Conservation (phyloP, 345 rosid genomes). For the Gossypium anomalum region DNA sequence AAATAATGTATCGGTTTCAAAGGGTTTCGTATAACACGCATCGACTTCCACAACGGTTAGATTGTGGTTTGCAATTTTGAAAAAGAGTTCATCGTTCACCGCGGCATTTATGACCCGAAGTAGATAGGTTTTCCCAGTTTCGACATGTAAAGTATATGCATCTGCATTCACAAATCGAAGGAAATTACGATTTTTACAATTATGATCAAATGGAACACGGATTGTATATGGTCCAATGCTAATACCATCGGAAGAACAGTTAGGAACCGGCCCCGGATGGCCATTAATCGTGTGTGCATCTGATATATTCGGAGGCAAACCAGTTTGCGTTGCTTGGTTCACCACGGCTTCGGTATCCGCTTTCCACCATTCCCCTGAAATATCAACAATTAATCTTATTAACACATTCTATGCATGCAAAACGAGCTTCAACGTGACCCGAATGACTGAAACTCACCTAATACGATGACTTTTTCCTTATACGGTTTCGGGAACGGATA, state of each 20-base stretch:
- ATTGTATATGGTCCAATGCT: background rate
- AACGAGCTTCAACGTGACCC: background rate
- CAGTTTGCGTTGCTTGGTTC: conserved; percentile 40
- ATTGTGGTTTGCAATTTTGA: conserved; percentile 59
- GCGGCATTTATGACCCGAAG: conserved; percentile 68
- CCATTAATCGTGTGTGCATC: conserved; percentile 79
- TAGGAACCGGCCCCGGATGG: conserved; percentile 47
- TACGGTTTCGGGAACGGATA: conserved; percentile 69
- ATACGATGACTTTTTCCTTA: conserved; percentile 44
- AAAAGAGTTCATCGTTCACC: conserved; percentile 70
- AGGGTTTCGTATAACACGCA: conserved; percentile 57
- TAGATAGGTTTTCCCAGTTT: conserved; percentile 53
- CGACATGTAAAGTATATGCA: conserved; percentile 45
- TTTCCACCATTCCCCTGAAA: conserved; percentile 85
- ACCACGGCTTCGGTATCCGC: conserved; percentile 61
- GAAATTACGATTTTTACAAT: background rate
- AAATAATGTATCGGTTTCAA: conserved; percentile 45
- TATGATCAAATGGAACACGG: background rate
- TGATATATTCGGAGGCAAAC: conserved; percentile 63
- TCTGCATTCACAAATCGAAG: conserved; percentile 11
- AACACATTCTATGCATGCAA: background rate
- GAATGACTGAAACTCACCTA: conserved; percentile 35
- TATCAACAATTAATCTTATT: background rate
- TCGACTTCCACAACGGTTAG: conserved; percentile 68
- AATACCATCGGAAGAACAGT: conserved; percentile 57